Conservation (phyloP, 2,329 filamentous ascomycete genomes). For the Diplocarpon rosae region DNA sequence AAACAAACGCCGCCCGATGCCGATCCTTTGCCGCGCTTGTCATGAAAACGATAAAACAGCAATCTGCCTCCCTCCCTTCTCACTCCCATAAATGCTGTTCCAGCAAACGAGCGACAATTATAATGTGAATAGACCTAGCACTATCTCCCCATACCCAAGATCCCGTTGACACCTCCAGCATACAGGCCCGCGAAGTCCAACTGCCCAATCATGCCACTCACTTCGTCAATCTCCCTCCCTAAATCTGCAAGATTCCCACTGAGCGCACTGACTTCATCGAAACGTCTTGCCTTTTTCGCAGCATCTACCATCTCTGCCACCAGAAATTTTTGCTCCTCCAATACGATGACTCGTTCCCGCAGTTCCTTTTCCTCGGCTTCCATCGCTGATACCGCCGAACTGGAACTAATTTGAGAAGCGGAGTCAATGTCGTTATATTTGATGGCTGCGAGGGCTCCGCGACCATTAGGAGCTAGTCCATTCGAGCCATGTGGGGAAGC, state of each 20-base stretch:
- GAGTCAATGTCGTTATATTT: constrained; percentile 43
- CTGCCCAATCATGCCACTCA: constrained; percentile 45
- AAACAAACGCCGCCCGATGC: neutral
- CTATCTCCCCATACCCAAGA: constrained; percentile 7
- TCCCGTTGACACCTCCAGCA: constrained; percentile 12
- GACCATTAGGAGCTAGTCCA: constrained; percentile 19
- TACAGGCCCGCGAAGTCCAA: constrained; percentile 35
- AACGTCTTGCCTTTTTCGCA: constrained; percentile 54
- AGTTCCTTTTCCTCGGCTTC: constrained; percentile 61
- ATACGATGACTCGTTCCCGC: constrained; percentile 53
- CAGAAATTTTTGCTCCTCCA: constrained; percentile 65
- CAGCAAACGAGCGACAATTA: neutral
- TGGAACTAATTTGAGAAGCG: constrained; percentile 40
- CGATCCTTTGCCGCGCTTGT: neutral
- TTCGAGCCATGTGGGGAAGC: constrained; percentile 43
- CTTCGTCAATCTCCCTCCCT: constrained; percentile 51
- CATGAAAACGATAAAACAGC: neutral
- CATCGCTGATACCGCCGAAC: constrained; percentile 48
- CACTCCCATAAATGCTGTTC: neutral
- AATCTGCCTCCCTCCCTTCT: neutral
- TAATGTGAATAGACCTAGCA: no score
- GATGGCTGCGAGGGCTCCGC: constrained; percentile 43
- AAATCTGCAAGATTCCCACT: constrained; percentile 55
- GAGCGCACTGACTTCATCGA: constrained; percentile 57
- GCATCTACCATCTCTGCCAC: constrained; percentile 60